These are phyloP conservation scores for Kernera saxatilis DNA, from an alignment of 345 rosid species.

Conservation along the genomic window DNA sequence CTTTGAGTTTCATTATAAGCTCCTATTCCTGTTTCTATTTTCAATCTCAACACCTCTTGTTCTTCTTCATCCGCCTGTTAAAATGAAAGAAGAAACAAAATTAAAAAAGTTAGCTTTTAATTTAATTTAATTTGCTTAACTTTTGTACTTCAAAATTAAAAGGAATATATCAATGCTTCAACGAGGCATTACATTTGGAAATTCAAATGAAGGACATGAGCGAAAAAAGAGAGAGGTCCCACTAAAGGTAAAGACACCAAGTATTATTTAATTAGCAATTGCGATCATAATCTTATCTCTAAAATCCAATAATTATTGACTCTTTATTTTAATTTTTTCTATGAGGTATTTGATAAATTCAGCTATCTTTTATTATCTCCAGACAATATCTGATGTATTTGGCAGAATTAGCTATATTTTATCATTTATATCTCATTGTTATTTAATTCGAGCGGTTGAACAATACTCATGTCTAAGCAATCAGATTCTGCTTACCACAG, in stretches of 20 bases:
- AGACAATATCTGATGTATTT: conserved; percentile 6
- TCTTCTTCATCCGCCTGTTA: conserved; percentile 67
- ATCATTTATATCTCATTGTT: conserved; percentile 1
- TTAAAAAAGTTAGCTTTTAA: neutral
- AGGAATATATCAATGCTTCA: neutral
- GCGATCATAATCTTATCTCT: conserved; percentile 19
- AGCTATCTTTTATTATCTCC: neutral
- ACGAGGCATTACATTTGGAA: neutral
- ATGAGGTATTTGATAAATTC: neutral
- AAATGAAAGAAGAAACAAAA: neutral
- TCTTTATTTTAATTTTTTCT: neutral
- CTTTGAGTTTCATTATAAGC: conserved; percentile 54
- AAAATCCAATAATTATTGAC: neutral
- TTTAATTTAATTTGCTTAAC: neutral
- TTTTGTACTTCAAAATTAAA: neutral
- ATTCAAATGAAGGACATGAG: neutral
- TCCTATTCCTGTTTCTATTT: conserved; percentile 57
- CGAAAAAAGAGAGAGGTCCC: neutral
- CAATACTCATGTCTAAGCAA: conserved; percentile 14
- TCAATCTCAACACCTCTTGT: conserved; percentile 42
- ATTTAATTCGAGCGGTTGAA: conserved; percentile 28
- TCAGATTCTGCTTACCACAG: conserved; percentile 29
- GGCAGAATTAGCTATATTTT: conserved; percentile 3
- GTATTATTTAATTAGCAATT: neutral
- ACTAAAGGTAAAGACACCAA: neutral